These are phyloP conservation scores for Rhizodiscina lignyota DNA, from an alignment of 495 filamentous ascomycete genomes.

Conservation along the genomic window DNA sequence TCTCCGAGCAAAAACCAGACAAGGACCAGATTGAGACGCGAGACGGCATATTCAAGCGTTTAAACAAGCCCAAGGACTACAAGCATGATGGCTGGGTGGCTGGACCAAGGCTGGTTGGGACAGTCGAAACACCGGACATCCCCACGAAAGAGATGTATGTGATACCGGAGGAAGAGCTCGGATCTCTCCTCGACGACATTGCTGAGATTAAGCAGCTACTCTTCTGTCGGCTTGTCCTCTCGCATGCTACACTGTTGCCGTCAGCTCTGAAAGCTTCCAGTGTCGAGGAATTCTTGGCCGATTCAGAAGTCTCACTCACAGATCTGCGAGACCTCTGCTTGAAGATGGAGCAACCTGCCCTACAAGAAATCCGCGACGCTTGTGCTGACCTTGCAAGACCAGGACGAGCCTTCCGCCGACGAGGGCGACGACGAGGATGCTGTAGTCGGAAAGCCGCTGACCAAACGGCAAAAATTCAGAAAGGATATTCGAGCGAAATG, in stretches of 20 bases:
- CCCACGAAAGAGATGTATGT: no score
- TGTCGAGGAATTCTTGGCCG: slow-evolving; percentile 30
- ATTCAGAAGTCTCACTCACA: slow-evolving; percentile 23
- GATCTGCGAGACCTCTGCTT: slow-evolving; percentile 33
- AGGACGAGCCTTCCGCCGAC: slow-evolving; percentile 6
- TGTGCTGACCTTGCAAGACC: slow-evolving; percentile 33
- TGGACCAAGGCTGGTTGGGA: no score
- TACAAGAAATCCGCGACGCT: slow-evolving; percentile 33
- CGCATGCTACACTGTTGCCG: slow-evolving; percentile 29
- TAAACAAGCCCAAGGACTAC: no score
- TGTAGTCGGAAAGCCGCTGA: slow-evolving; percentile 1
- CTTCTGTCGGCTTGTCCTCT: slow-evolving; percentile 32
- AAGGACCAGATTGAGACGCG: no score
- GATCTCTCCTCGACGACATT: slow-evolving; percentile 25
- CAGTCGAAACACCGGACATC: no score
- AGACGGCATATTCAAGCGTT: no score
- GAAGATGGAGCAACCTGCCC: slow-evolving; percentile 26
- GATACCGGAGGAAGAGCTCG: slow-evolving; percentile 28
- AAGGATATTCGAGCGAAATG: no score
- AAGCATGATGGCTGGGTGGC: no score
- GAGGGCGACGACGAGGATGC: slow-evolving; percentile 7
- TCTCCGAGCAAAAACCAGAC: no score
- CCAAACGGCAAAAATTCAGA: slow-evolving; percentile 16
- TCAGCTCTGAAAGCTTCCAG: slow-evolving; percentile 25
- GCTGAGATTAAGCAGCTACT: slow-evolving; percentile 32